Base-by-base conservation (phyloP, 352 stramenopile species). In the Elongisporangium prolatum region DNA sequence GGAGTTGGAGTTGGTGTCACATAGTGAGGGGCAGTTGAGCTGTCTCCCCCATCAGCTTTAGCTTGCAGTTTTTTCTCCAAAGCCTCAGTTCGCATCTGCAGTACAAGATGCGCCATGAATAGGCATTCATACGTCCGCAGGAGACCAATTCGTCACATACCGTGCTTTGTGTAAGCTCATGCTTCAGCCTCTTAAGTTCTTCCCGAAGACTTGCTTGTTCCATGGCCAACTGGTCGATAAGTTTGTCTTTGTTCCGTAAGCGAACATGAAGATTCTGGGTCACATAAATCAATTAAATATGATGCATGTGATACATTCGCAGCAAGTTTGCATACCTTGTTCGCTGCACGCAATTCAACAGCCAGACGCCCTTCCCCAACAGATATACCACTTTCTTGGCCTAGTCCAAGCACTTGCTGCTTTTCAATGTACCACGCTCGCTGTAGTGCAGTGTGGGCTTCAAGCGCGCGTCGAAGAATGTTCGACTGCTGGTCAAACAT, bases 401-500 rank as follows among this genome's bases (percentile, higher is more conserved):
- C 74, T 13, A 89, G 61, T 21, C 77, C 79, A 10, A 94, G 62
- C 63, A 92, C 69, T 51, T 88, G 70, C 60, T 91, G 80, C 60
- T 92, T 78, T 53, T 65, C 91, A 21, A 92, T 75, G 2, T 89
- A 60, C 86, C 86, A 95, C 24, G 86, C 84, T 48, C 78, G 74
- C 54, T 92, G 81, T 17, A 95, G 62, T 37, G 83, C 83, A 8
- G 81, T 74, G 59, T 95, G 86, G 21, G 80, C 74, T 61, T 91
- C 77, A 63, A 95, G 72, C 18, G 86, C 77, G 37, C 67, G 75
- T 17, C 86, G 81, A 3, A 95, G 70, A 17, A 91, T 37, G 14
- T 67, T 74, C 4, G 86, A 91, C 49, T 95, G 86, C 63, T 95
- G 86, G 21, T 91, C 73, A 63, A 95, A 91, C 86, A 95, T 92